Evolutionary conservation across 163 green algal species (phyloP), one percentile per base, ranked within the genome.

Genomic region (Coccomyxa subellipsoidea): DNA sequence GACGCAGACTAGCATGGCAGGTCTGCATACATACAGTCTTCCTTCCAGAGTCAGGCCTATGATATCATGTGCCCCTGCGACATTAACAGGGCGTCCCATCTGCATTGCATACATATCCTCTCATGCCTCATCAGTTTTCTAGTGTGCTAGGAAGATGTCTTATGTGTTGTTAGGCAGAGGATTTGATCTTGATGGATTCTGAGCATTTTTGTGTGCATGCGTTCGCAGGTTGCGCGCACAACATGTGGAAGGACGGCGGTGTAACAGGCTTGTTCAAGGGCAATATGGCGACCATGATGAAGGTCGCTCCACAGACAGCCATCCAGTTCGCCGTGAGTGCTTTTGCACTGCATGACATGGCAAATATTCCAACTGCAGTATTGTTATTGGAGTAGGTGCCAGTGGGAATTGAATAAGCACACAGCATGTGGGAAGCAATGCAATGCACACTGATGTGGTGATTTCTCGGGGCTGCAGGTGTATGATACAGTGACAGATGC

Each of bases 191-290:
- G 23, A 18, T 12, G 21, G 3, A 59, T 8, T 1, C 0, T 59
- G 39, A 54, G 8, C 10, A 23, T 8, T 8, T 18, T 35, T 8
- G 66, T 23, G 10, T 34, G 66, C 66, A 34, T 36, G 1, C 10
- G 29, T 12, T 72, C 59, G 66, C 66, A 73, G 66, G 66, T 7
- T 73, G 66, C 66, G 66, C 66, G 10, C 59, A 78, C 29, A 38
- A 66, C 10, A 89, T 87, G 79, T 89, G 79, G 79, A 77, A 69
- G 0, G 76, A 85, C 2, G 81, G 84, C 40, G 85, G 85, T 2
- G 3, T 82, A 9, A 54, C 38, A 10, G 85, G 81, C 7, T 73
- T 84, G n/a, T 86, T 34, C 12, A n/a, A 70, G n/a, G 85, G 85
- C 80, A 89, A 89, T 77, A 32, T 85, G 29, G 80, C 73, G 0